Evolutionary conservation across 306 rosid species (phyloP), one percentile per base, ranked within the genome.

Genomic region (Pterocarpus santalinus): DNA sequence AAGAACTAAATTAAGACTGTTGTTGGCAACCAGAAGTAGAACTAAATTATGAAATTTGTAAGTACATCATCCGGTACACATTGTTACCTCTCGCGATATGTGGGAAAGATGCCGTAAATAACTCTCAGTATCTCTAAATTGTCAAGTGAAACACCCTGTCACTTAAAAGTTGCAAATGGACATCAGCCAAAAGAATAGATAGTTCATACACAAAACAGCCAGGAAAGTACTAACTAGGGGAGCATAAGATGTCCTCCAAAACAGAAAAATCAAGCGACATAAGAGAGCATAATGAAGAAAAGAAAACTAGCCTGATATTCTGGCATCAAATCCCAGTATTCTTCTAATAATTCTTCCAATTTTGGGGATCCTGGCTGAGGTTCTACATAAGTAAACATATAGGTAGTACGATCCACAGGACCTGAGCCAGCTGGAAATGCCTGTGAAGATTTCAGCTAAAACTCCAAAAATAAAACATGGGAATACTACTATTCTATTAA

Each of bases 361-460:
- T 77, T 89, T 5, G 98, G 98, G 7, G 98, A 92, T 75, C 84
- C 90, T 13, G 93, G 97, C 86, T 88, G 93, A 84, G 98, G 96
- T 80, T 93, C 92, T 61, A 91, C 87, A 61, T 95, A 95, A 73
- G 99, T 93, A 85, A 95, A 95, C 97, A 95, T 87, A 62, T 93
- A 95, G 43, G 94, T 95, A 9, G 99, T 95, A 46, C 98, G 97
- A 85, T 95, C 99, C 58, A 30, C 71, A 69, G 98, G 96, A 80
- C 97, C 97, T 1, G 99, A 91, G 65, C 97, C 99, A 44, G 99
- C 92, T 64, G 98, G 98, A 87, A 95, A 95, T 68, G 99, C 99
- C 98, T 95, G 90, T 53, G 70, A 83, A 61, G 66, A 84, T 78
- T 81, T 77, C 75, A 82, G 90, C 16, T 56, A 55, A 76, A 69